Base-by-base conservation (phyloP, 2,329 filamentous ascomycete genomes). In the Esteya vermicola region DNA sequence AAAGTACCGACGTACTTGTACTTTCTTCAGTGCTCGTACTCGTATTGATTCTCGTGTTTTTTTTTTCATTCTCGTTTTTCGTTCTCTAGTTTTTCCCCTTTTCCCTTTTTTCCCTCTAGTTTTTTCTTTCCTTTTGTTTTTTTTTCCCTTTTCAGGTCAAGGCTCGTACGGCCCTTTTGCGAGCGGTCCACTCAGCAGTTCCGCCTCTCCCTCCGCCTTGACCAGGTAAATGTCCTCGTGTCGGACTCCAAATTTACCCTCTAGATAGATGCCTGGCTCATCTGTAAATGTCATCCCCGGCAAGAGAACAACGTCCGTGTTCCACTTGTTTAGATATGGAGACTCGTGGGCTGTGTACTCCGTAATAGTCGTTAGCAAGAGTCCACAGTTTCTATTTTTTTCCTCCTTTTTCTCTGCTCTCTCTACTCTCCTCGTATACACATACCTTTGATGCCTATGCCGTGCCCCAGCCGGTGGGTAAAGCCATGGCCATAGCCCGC, bases 271-370 rank as follows among this genome's bases (percentile, higher is more conserved):
- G 0, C 75, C 75, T 0, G 75, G 75, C 55, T 80, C 75, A 9
- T 68, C 68, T 0, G 75, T 78, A 44, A 79, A 79, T 0, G 66
- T 64, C 74, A 79, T 79, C 0, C 75, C 74, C 0, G 69, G 57
- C 34, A 60, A 58, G 6, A 78, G 56, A 1, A 57, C 48, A 0
- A 60, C 57, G 2, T 51, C 54, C 3, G 57, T 58, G 48, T 79
- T 79, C 42, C 70, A 75, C 49, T 77, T 73, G 51, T 79, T 76
- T 25, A 79, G 56, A 47, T 78, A 79, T 0, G 74, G 75, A 23
- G 70, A 73, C 50, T 79, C 75, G 46, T 78, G 75, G 1, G 74
- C 74, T 50, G 38, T 14, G 7, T n/a, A 16, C 18, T 31, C n/a
- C 14, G 9, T 4, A 27, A 19, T 21, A 10, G 14, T 30, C 14